Evolutionary conservation across 331 rosid genomes (phyloP), one percentile per base, ranked within the genome.

Genomic region (Dryas integrifolia): DNA sequence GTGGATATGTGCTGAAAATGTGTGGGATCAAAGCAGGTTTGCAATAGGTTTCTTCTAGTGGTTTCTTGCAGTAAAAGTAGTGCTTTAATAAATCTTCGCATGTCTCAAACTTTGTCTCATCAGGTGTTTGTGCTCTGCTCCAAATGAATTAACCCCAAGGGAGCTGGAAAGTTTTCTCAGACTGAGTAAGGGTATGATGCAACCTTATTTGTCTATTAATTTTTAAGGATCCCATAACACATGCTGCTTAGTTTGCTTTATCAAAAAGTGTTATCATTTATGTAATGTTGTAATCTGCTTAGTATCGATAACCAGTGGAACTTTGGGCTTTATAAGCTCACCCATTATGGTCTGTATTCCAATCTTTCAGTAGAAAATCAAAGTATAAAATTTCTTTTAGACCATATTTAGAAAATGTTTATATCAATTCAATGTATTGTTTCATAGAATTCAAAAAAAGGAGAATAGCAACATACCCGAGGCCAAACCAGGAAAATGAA

Each of bases 1-100:
- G 77, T 95, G 99, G 99, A 83, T 88, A 5, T 95, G 99, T 47
- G 68, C 73, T 45, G 96, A 92, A 69, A 95, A 92, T 79, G 76
- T 73, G 76, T 95, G 96, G 99, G 99, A 95, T 81, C 96, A 77
- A 74, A 88, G 80, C 92, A 89, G 96, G 99, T 94, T 75, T 47
- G 77, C 57, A 14, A 67, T 76, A 41, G 58, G 74, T 66, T 65
- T 71, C 61, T 57, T 13, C 11, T 61, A 59, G 15, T 44, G 14
- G 10, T 65, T 72, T 72, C 15, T 41, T 78, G 74, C 43, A 57
- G 62, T 66, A 39, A 75, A 78, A 55, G 67, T 49, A 60, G 68
- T 73, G 40, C 66, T 65, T 74, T n/a, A 55, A 21, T 48, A 74
- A 77, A 53, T 64, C 38, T 64, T 77, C 10, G 69, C 60, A 61